Evolutionary conservation across 2,329 filamentous ascomycete genomes (phyloP).

Genomic region (Pseudogymnoascus sp.): DNA sequence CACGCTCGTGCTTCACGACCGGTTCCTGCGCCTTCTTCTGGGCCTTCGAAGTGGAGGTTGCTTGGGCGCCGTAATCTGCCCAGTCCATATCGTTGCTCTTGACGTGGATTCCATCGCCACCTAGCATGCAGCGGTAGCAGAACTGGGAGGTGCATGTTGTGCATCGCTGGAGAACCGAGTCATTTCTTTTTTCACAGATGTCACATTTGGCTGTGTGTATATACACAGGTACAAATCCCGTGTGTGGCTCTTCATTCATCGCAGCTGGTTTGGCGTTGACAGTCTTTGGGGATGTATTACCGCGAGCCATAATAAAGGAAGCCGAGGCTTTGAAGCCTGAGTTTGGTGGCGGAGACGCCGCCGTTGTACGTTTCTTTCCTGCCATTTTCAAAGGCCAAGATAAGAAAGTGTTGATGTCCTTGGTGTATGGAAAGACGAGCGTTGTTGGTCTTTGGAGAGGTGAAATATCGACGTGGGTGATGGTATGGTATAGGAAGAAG

Average conservation of each 20-base stretch:
- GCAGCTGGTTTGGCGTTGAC: neutral
- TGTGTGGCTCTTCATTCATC: neutral
- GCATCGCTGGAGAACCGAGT: slow-evolving; percentile 3
- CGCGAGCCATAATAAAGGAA: neutral
- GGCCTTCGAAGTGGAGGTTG: neutral
- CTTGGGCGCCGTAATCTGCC: neutral
- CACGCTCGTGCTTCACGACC: neutral
- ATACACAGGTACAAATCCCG: neutral
- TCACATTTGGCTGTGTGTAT: slow-evolving; percentile 11
- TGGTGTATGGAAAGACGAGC: neutral
- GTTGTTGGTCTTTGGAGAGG: neutral
- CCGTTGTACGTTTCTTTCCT: neutral
- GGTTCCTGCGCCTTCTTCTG: neutral
- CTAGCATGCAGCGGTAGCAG: neutral
- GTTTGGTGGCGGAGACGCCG: neutral
- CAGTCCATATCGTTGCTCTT: neutral
- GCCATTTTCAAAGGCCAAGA: neutral
- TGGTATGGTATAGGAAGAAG: neutral
- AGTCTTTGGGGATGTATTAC: neutral
- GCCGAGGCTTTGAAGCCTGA: neutral
- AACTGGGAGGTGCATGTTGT: neutral
- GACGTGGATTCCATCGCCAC: neutral
- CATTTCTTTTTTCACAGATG: neutral
- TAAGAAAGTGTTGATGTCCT: neutral
- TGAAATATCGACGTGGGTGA: neutral